Evolutionary conservation across 2,329 filamentous ascomycete genomes (phyloP), one percentile per base, ranked within the genome.

Genomic region (Ophiocordyceps sinensis): DNA sequence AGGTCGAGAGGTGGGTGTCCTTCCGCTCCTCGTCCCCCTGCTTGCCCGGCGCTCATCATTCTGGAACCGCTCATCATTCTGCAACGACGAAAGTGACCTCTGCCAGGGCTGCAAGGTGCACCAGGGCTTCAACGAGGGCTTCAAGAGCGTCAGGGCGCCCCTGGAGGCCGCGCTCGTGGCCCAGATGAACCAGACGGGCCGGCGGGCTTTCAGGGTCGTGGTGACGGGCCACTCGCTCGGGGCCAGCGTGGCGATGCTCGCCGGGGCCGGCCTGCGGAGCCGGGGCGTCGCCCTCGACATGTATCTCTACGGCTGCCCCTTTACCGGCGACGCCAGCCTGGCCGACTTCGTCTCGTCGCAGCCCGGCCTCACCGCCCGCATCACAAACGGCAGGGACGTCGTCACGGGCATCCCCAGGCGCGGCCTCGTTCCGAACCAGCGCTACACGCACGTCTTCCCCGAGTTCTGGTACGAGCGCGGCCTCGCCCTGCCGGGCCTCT

Each of bases 151-250:
- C 21, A 51, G 62, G 12, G 40, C 41, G 9, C 48, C 52, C 2
- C 66, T 64, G 40, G 53, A 81, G n/a, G 47, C 57, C 26, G 44
- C 54, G 3, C 71, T 72, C 4, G 54, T 52, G 30, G 51, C 54
- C 1, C 55, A 63, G 26, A 60, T 74, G 60, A 73, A 76, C 1
- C 46, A 44, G 19, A 6, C 30, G 13, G 28, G 21, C 10, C 21
- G 17, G 14, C 14, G 31, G 15, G 12, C 5, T 37, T 80, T 70
- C 62, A 56, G 56, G 35, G 54, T 82, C 51, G 55, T 79, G 14
- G 57, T 70, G 15, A 77, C 77, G 0, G 81, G 81, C 35, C 79
- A 85, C 62, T 81, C 75, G 10, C 71, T 85, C 3, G 81, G 81
- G 37, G 81, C 66, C 19, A 78, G 77, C 8, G 63, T 85, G 2